These are phyloP conservation scores for Vararia minispora DNA, from an alignment of 768 basidiomycete species.

Conservation along the genomic window DNA sequence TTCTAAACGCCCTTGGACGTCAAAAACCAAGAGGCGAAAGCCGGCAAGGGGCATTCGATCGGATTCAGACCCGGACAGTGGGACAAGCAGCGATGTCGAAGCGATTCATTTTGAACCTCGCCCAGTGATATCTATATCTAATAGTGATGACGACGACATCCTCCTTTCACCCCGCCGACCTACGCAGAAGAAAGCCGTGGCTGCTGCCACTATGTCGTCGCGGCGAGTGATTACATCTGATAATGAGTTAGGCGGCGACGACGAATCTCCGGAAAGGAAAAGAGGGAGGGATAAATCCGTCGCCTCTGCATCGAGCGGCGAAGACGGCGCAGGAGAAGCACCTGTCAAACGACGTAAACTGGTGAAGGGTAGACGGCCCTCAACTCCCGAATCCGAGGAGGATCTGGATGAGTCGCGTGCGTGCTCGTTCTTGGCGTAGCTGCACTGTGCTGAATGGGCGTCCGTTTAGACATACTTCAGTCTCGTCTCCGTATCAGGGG, in stretches of 20 bases:
- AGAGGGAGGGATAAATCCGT: slow-evolving; percentile 1
- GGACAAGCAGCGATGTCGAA: slow-evolving; percentile 35
- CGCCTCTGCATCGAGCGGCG: not conserved
- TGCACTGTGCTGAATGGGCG: slow-evolving; percentile 3
- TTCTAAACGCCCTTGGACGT: not conserved
- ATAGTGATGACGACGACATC: slow-evolving; percentile 15
- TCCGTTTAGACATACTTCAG: slow-evolving; percentile 44
- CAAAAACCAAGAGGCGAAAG: slow-evolving; percentile 11
- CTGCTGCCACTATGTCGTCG: too few relatives aligned
- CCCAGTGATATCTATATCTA: slow-evolving; percentile 10
- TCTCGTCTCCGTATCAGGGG: slow-evolving; percentile 49
- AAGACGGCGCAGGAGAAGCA: slow-evolving; percentile 25
- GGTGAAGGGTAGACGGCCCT: slow-evolving; percentile 31
- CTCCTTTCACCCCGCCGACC: slow-evolving; percentile 4
- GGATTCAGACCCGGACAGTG: too few relatives aligned
- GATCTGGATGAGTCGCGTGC: slow-evolving; percentile 37
- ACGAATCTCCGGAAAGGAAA: too few relatives aligned
- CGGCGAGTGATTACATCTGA: too few relatives aligned
- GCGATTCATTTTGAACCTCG: slow-evolving; percentile 39
- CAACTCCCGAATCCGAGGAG: slow-evolving; percentile 29
- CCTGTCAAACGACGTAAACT: slow-evolving; percentile 29
- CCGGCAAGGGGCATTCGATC: too few relatives aligned
- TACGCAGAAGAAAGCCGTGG: slow-evolving; percentile 1
- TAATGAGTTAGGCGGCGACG: too few relatives aligned
- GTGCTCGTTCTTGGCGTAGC: too few relatives aligned